Evolutionary conservation across 441 rosid species (phyloP), one percentile per base, ranked within the genome.

Genomic region (Codiaeum variegatum): DNA sequence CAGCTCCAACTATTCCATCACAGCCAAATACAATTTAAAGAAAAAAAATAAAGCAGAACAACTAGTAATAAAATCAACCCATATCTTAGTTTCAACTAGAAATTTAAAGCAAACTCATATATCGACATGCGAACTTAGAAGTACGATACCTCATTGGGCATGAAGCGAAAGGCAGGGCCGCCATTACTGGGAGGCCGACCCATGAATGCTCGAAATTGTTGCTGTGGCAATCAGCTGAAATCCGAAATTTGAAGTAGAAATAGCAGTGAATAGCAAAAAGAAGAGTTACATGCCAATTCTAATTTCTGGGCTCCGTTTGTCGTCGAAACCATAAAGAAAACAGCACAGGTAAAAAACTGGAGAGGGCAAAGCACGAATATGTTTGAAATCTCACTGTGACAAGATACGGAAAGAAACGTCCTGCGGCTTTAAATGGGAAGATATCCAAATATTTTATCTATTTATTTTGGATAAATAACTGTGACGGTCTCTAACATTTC

Each of bases 171-270:
- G 77, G 98, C 92, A 47, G 99, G 98, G 74, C 91, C 93, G 36
- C 98, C 98, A 76, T 88, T 91, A 75, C 92, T 88, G 63, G 98
- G 96, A 75, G 96, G 99, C 15, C 98, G 91, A 73, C 97, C 99
- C 98, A 93, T 87, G 66, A 54, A 12, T 32, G 8, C 42, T 13
- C 8, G 16, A 52, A 7, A 34, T 40, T 40, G 44, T 40, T 10
- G 23, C 12, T 1, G 18, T 16, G 12, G 40, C 32, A 29, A 40
- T 3, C 42, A 64, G 65, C 36, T 19, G 31, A 51, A 54, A 21
- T 49, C n/a, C 60, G 44, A 67, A 62, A 71, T 34, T 54, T 21
- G 19, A 68, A 24, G 19, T 40, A 66, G 19, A 6, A 61, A 65
- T 9, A 38, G 49, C 10, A 8, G 2, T 34, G 72, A 55, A 9